These are phyloP conservation scores for Pythium pyrilobum DNA, from an alignment of 352 stramenopile genomes.

Conservation along the genomic window DNA sequence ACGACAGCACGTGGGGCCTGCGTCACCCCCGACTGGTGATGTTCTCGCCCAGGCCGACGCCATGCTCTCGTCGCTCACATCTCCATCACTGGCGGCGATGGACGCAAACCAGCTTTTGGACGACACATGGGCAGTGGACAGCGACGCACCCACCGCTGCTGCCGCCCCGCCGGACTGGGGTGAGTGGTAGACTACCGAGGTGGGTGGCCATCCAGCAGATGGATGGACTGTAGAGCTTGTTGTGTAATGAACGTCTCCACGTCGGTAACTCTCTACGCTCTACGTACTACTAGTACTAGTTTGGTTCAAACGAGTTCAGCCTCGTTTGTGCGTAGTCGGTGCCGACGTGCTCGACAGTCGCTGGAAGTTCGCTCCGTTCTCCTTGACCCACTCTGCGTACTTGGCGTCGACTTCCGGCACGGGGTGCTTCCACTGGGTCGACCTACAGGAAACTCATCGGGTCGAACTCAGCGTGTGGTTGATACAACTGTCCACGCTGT, in stretches of 20 bases:
- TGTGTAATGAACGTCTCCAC: too few relatives aligned
- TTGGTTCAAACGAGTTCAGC: too few relatives aligned
- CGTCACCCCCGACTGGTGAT: background rate
- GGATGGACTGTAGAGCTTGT: too few relatives aligned
- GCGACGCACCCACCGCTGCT: slow-evolving; percentile 20
- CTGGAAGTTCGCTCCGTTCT: slow-evolving; percentile 50
- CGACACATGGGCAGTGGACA: slow-evolving; percentile 22
- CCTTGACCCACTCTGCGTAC: slow-evolving; percentile 76
- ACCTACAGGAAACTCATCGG: slow-evolving; percentile 30
- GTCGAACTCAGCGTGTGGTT: background rate
- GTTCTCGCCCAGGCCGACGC: slow-evolving; percentile 23
- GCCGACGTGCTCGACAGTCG: slow-evolving; percentile 1
- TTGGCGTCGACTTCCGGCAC: slow-evolving; percentile 60
- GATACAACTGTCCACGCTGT: background rate
- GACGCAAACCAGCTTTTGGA: slow-evolving; percentile 6
- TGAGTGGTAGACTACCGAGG: slow-evolving; percentile 40
- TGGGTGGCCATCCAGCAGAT: too few relatives aligned
- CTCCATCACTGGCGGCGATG: background rate
- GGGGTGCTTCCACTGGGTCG: slow-evolving; percentile 85
- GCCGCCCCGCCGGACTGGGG: slow-evolving; percentile 41
- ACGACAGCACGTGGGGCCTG: background rate
- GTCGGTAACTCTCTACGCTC: too few relatives aligned
- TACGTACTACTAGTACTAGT: too few relatives aligned
- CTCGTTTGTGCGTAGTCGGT: too few relatives aligned
- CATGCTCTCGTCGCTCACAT: slow-evolving; percentile 16